phyloP scores from a whole-genome alignment of 495 filamentous ascomycete genomes.

The Immersiella caudata region DNA sequence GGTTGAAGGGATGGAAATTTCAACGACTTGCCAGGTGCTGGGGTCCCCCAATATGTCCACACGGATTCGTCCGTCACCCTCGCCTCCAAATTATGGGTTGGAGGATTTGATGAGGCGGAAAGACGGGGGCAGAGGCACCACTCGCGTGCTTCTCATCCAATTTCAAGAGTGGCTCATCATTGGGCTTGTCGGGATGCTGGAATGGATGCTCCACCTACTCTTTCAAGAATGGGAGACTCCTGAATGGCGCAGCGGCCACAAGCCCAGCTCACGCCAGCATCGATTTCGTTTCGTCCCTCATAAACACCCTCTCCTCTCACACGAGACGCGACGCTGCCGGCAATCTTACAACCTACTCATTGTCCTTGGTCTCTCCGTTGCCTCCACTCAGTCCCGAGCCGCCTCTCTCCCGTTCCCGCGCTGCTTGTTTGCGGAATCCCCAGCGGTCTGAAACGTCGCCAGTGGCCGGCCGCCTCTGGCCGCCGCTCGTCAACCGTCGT shows the following conservation, averaged over 20 bases:
- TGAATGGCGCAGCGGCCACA: neutral
- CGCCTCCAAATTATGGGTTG: neutral
- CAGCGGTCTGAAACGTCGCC: conserved; percentile 20
- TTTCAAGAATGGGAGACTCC: conserved; percentile 8
- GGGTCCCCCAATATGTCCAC: too few species aligned
- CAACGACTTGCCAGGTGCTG: too few species aligned
- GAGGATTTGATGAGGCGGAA: neutral
- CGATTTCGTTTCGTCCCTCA: neutral
- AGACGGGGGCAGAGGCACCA: neutral
- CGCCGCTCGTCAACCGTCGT: neutral
- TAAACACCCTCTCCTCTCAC: conserved; percentile 5
- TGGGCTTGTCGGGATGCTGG: conserved; percentile 9
- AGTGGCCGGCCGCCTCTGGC: neutral
- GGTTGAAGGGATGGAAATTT: too few species aligned
- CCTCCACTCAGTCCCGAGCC: conserved; percentile 14
- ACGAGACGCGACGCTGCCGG: conserved; percentile 12
- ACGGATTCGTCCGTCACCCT: neutral
- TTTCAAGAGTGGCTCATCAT: conserved; percentile 14
- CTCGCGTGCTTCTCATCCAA: conserved; percentile 7
- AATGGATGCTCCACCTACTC: conserved; percentile 15
- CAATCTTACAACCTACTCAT: conserved; percentile 13
- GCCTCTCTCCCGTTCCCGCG: conserved; percentile 1
- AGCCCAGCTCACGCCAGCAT: neutral
- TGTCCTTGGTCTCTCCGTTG: neutral
- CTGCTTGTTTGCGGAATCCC: neutral